Evolutionary conservation across 805 yeast species (phyloP), one percentile per base, ranked within the genome.

Genomic region (Saccharomycopsis sp.): DNA sequence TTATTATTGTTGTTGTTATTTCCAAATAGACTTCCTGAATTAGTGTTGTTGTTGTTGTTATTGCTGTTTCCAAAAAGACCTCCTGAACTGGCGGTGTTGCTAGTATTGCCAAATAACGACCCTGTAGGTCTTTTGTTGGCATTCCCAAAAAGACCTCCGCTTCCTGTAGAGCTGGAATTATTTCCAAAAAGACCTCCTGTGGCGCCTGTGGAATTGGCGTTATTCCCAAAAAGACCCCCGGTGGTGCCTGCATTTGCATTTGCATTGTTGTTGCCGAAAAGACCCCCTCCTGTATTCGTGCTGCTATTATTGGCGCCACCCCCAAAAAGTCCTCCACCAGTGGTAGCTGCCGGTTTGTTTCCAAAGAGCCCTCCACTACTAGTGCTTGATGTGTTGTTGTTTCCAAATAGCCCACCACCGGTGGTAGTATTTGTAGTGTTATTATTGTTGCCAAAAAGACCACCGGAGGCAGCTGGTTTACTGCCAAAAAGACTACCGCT

Each of bases 161-260:
- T 52, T 29, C 38, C 12, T 29, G 5, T 74, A 77, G 47, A 74
- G 77, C 51, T 69, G 71, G 55, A 64, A 71, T 25, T 70, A 73
- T n/a, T 53, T 2, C 67, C 67, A 58, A 66, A 65, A 2, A 65
- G 53, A 1, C 65, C 62, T 5, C 55, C 56, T 44, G 49, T 19
- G 20, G 47, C 9, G 7, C 23, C 14, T n/a, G 17, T 53, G 54
- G 19, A 8, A 25, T 49, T 55, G 44, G 8, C 38, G 41, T 34
- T 59, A 63, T 52, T 63, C n/a, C 61, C 57, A 42, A 53, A 42
- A 3, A 59, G 41, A 25, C 52, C 29, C 29, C 55, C 51, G 51
- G 24, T 12, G n/a, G 38, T 61, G 53, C 35, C 56, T 59, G 42
- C 64, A 55, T 12, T 66, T 64, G 49, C 62, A 67, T 22, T 61